Evolutionary conservation across 805 yeast genomes (phyloP).

Genomic region (Candida coleopterorum): DNA sequence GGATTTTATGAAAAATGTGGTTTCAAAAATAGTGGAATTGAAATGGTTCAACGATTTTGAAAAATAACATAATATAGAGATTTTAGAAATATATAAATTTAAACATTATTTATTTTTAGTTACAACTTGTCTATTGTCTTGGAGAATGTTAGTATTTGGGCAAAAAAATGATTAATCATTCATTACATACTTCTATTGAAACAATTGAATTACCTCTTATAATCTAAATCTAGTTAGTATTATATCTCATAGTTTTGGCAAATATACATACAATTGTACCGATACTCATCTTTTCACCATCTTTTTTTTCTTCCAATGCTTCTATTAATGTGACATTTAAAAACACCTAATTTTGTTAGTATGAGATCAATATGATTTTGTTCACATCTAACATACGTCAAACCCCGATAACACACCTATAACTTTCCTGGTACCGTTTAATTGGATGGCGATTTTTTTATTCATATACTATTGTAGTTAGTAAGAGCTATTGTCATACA

Average conservation of each 20-base stretch:
- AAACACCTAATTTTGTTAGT: conserved; percentile 42
- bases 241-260: too few relatives aligned
- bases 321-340: conserved; percentile 68
- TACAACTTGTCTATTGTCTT: conserved; percentile 5
- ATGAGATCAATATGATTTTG: neutral
- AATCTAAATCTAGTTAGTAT: conserved; percentile 22
- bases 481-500: too few relatives aligned
- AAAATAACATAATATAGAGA: neutral
- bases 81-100: too few relatives aligned
- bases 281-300: conserved; percentile 48
- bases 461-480: conserved; percentile 58
- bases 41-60: conserved; percentile 41
- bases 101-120: neutral
- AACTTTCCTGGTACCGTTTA: conserved; percentile 75
- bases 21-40: conserved; percentile 57
- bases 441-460: conserved; percentile 64
- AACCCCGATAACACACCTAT: conserved; percentile 83
- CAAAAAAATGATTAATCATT: too few relatives aligned
- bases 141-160: too few relatives aligned
- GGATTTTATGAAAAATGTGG: conserved; percentile 90
- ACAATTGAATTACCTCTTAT: conserved; percentile 77
- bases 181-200: conserved; percentile 60
- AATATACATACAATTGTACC: conserved; percentile 61
- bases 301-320: conserved; percentile 55
- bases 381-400: conserved; percentile 44